These are phyloP conservation scores for Termitomyces heimii DNA, from an alignment of 768 basidiomycete species.

Conservation along the genomic window DNA sequence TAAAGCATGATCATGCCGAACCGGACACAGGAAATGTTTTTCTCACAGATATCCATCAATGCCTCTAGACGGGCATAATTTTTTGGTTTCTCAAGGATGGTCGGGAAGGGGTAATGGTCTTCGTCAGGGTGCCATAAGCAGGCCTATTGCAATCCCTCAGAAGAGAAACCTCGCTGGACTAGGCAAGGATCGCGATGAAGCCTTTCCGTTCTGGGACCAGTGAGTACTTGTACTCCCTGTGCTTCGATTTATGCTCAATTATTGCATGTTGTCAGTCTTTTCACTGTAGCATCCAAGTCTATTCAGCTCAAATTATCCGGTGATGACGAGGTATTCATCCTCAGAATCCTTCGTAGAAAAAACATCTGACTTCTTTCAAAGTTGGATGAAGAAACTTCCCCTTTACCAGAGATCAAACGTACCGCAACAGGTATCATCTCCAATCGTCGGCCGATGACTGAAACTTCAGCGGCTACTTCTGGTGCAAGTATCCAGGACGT, in stretches of 20 bases:
- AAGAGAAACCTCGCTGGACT: constrained; percentile 84
- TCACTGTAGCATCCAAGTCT: constrained; percentile 74
- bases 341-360: background rate
- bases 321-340: constrained; percentile 33
- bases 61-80: constrained; percentile 68
- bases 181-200: constrained; percentile 91
- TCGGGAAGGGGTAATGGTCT: constrained; percentile 79
- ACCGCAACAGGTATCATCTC: constrained; percentile 76
- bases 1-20: background rate
- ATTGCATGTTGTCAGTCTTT: constrained; percentile 50
- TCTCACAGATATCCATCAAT: constrained; percentile 24
- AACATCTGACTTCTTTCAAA: background rate
- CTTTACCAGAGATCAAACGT: constrained; percentile 23
- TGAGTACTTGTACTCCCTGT: constrained; percentile 33
- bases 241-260: background rate
- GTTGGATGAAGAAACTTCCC: constrained; percentile 8
- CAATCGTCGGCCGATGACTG: constrained; percentile 52
- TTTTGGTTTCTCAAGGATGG: constrained; percentile 84
- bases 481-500: constrained; percentile 34
- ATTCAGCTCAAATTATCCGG: constrained; percentile 66
- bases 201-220: constrained; percentile 99
- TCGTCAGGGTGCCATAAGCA: constrained; percentile 72
- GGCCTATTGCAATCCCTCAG: constrained; percentile 73
- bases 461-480: constrained; percentile 44
- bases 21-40: background rate